Evolutionary conservation across 2,329 filamentous ascomycete species (phyloP).

Genomic region (Botryotinia calthae): DNA sequence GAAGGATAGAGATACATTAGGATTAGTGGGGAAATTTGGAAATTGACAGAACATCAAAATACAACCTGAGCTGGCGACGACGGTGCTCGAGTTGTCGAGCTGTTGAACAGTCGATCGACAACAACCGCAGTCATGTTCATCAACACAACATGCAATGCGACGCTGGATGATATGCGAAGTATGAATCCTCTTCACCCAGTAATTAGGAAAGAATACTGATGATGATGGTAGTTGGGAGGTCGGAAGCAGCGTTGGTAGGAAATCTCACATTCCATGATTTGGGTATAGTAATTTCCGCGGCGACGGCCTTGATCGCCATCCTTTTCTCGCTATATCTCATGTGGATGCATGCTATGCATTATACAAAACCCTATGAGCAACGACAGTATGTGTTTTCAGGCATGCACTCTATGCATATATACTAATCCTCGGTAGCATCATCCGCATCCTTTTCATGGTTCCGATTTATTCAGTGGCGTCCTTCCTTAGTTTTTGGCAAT

Average conservation of each 20-base stretch:
- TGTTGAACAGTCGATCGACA: slow-evolving; percentile 13
- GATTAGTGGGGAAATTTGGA: neutral
- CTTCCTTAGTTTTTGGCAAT: slow-evolving; percentile 71
- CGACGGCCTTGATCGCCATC: slow-evolving; percentile 50
- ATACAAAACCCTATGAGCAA: slow-evolving; percentile 59
- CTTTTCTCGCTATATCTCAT: slow-evolving; percentile 55
- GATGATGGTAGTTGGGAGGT: slow-evolving; percentile 34
- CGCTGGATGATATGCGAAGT: slow-evolving; percentile 41
- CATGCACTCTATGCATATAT: neutral
- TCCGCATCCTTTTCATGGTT: slow-evolving; percentile 85
- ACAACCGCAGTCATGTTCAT: slow-evolving; percentile 14
- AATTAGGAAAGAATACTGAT: slow-evolving; percentile 26
- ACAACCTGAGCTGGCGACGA: slow-evolving; percentile 4
- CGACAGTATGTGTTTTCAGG: slow-evolving; percentile 47
- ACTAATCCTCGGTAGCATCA: slow-evolving; percentile 56
- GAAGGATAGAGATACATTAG: neutral
- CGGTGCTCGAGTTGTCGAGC: slow-evolving; percentile 15
- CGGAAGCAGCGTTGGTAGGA: slow-evolving; percentile 49
- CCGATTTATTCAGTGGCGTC: slow-evolving; percentile 75
- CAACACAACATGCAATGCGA: slow-evolving; percentile 37
- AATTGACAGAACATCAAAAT: neutral
- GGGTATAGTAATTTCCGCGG: slow-evolving; percentile 51
- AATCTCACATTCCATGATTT: slow-evolving; percentile 54
- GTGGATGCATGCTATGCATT: slow-evolving; percentile 57
- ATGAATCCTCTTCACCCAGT: slow-evolving; percentile 23